A percentile compares a stretch with the other conserved stretches of the same genome.
Conservation (phyloP, 2,329 filamentous ascomycete genomes). For the Verruconis gallopava region DNA sequence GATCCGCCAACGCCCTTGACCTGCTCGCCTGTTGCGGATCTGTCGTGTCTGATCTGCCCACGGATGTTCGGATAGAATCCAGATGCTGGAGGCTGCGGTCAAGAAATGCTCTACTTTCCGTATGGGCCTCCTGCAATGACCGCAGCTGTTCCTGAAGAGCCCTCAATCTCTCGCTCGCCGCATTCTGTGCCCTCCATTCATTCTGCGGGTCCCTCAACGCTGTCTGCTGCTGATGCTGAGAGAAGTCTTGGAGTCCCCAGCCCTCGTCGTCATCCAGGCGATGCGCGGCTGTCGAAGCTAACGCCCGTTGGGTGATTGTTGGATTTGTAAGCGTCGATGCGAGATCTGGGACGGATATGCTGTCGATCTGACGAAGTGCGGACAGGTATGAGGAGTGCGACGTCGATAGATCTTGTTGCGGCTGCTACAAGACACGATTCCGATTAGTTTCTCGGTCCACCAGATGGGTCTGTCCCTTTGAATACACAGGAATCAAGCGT, state of each 20-base stretch:
- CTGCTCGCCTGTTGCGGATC: too few species aligned
- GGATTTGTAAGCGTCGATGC: constrained; percentile 10
- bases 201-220: constrained; percentile 24
- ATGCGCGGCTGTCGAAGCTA: neutral
- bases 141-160: constrained; percentile 12
- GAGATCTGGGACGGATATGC: constrained; percentile 9
- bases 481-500: too few species aligned
- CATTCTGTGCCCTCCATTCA: constrained; percentile 21
- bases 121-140: constrained; percentile 15
- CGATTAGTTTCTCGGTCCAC: too few species aligned
- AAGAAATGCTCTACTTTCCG: constrained; percentile 9
- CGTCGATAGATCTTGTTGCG: too few species aligned
- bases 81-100: constrained; percentile 3
- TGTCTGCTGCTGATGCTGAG: too few species aligned
- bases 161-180: constrained; percentile 12
- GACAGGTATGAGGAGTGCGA: constrained; percentile 8
- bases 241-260: constrained; percentile 33
- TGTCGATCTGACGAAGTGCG: constrained; percentile 10
- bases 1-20: too few species aligned
- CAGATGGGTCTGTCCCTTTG: too few species aligned
- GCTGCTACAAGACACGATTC: too few species aligned
- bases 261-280: constrained; percentile 27
- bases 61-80: too few species aligned
- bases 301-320: too few species aligned
- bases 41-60: too few species aligned